These are phyloP conservation scores for Dichotomopilus funicola DNA, from an alignment of 2,329 filamentous ascomycete genomes.

Conservation along the genomic window DNA sequence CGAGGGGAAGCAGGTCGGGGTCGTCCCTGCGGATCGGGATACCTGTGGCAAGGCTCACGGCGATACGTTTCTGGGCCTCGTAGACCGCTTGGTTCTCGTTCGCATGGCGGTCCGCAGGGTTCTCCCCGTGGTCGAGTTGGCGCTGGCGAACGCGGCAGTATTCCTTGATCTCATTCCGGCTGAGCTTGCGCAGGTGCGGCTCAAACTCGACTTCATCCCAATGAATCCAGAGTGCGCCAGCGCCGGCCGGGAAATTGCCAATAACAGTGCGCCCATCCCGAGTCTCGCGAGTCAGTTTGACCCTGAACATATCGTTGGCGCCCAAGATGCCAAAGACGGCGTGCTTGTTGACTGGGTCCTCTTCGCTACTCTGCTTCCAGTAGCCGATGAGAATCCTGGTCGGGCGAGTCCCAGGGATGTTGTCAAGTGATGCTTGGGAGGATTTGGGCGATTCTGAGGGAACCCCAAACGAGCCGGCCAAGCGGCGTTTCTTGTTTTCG, in stretches of 20 bases:
- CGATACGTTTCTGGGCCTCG: conserved; percentile 37
- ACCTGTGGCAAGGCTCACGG: conserved; percentile 12
- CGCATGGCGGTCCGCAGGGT: conserved; percentile 37
- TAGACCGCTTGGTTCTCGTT: conserved; percentile 49
- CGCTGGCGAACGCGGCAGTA: conserved; percentile 56
- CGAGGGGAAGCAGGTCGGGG: conserved; percentile 6
- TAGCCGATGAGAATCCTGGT: conserved; percentile 53
- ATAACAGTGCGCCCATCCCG: conserved; percentile 52
- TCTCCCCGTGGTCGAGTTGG: conserved; percentile 50
- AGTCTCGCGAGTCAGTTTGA: conserved; percentile 55
- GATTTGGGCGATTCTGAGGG: conserved; percentile 7
- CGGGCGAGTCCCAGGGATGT: conserved; percentile 47
- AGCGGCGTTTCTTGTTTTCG: conserved; percentile 43
- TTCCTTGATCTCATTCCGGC: conserved; percentile 49
- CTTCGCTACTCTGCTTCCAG: conserved; percentile 50
- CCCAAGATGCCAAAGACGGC: conserved; percentile 58
- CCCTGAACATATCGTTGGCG: conserved; percentile 57
- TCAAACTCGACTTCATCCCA: conserved; percentile 58
- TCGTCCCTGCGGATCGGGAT: conserved; percentile 19
- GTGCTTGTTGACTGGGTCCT: conserved; percentile 45
- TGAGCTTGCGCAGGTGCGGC: conserved; percentile 44
- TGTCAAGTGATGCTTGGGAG: conserved; percentile 28
- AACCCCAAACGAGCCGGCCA: conserved; percentile 25
- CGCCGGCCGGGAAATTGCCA: conserved; percentile 54
- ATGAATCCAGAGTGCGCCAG: conserved; percentile 55